Percentiles rank a stretch among this genome's conserved stretches.
These are phyloP conservation scores for Penicillium paneum DNA, from an alignment of 2,329 filamentous ascomycete genomes.

Conservation along the genomic window DNA sequence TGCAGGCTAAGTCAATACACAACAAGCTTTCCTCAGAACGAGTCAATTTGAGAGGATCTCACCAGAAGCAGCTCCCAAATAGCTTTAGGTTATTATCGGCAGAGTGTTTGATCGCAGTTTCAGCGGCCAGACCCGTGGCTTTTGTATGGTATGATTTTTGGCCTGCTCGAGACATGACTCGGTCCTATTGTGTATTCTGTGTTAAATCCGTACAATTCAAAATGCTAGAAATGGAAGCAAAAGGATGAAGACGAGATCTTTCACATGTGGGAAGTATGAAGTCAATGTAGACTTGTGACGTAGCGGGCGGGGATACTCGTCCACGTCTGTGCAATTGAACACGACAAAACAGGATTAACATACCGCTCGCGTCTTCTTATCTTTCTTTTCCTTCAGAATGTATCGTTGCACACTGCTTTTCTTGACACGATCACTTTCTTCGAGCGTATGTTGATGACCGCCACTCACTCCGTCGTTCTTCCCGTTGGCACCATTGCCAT, in stretches of 20 bases:
- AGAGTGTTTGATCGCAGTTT: conserved; percentile 68
- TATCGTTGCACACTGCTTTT: conserved; percentile 72
- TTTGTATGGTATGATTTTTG: conserved; percentile 70
- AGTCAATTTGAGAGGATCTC: not conserved
- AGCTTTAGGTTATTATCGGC: conserved; percentile 70
- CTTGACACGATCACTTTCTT: conserved; percentile 74
- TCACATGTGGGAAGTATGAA: not conserved
- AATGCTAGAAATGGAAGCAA: conserved; percentile 1
- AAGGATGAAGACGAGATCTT: not conserved
- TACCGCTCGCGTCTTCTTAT: conserved; percentile 59
- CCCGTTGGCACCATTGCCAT: conserved; percentile 71
- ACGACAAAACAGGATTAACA: conserved; percentile 30
- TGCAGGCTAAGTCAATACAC: conserved; percentile 3
- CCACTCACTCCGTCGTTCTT: conserved; percentile 67
- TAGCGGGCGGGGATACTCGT: conserved; percentile 16
- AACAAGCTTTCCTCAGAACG: not conserved
- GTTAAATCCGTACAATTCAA: conserved; percentile 13
- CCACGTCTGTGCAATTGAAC: conserved; percentile 2
- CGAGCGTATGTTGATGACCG: conserved; percentile 70
- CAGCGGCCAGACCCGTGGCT: conserved; percentile 66
- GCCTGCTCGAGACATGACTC: conserved; percentile 49
- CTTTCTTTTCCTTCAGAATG: conserved; percentile 62
- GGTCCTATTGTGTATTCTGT: conserved; percentile 15
- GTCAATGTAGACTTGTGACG: conserved; percentile 17
- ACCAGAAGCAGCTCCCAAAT: conserved; percentile 83